Base-by-base conservation (phyloP, 2,329 filamentous ascomycete species). In the Xylariaceae sp. region DNA sequence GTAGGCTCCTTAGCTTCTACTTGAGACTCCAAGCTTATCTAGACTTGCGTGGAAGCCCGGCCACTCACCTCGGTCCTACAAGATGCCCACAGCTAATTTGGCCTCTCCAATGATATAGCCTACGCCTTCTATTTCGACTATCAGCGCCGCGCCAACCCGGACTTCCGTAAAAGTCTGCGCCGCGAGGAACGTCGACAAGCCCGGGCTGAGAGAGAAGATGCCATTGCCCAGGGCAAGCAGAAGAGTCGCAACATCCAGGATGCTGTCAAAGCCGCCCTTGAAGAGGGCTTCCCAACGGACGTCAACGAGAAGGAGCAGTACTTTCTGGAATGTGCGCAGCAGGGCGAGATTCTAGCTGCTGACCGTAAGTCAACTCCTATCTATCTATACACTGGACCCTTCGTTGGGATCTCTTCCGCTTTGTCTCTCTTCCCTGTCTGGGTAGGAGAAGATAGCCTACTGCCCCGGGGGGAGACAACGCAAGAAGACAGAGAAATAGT, bases 291-390 rank as follows among this genome's bases (percentile, higher is more conserved):
- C 80, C 94, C 94, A 46, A 79, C 81, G 41, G 89, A 91, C 66
- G 84, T 92, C 34, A 92, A 97, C 71, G 91, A 96, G 77, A 91
- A 89, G 71, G 94, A 99, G 79, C 83, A 85, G 57, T 99, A 89
- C 79, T 99, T 99, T 76, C 95, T 97, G 84, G 86, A 90, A 71
- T 90, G 96, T 75, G 91, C 99, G 61, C 89, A 91, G 65, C 79
- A 84, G 69, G 94, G 94, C 69, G 94, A 99, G 79, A 75, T 81
- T 51, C 80, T 96, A 69, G 89, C 87, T 69, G 78, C 84, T 66
- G 88, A 95, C 72, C 89, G 91, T 94, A 81, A 71, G 83, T 41
- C 49, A 19, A 42, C 18, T 15, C 29, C 29, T 7, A 37, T 29
- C 21, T 43, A 18, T 29, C 21, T 21, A 29, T 29, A 26, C 7